phyloP scores from a whole-genome alignment of 805 yeast genomes.

The Cyberlindnera misumaiensis region DNA sequence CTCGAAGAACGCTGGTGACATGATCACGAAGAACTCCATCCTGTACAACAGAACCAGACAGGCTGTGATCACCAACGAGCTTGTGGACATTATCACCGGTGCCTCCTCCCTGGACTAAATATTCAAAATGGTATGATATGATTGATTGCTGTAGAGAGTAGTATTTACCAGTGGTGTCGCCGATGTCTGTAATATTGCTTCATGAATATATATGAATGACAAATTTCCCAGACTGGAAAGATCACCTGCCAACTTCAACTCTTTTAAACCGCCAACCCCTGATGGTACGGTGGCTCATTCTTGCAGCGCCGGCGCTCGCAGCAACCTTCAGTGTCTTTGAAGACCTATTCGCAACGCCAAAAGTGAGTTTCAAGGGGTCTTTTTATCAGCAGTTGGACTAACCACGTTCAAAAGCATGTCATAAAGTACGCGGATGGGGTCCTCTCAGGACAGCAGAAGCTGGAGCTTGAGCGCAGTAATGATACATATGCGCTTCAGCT shows the following conservation, averaged over 20 bases:
- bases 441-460: too few species aligned
- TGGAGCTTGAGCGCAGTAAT: too few species aligned
- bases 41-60: slow-evolving; percentile 99
- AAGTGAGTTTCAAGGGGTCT: too few species aligned
- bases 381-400: too few species aligned
- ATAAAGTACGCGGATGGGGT: slow-evolving; percentile 7
- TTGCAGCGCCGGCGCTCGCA: too few species aligned
- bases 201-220: too few species aligned
- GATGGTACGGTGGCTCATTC: too few species aligned
- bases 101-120: slow-evolving; percentile 91
- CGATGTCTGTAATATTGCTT: background rate
- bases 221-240: too few species aligned
- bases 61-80: slow-evolving; percentile 98
- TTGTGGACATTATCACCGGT: slow-evolving; percentile 99
- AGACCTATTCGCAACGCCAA: slow-evolving; percentile 17
- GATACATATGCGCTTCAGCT: too few species aligned
- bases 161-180: background rate
- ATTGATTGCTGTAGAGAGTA: background rate
- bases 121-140: slow-evolving; percentile 1
- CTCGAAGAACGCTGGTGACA: slow-evolving; percentile 98
- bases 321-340: slow-evolving; percentile 16
- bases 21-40: slow-evolving; percentile 94
- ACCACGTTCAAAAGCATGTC: slow-evolving; percentile 7
- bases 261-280: too few species aligned
- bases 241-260: too few species aligned